These are phyloP conservation scores for Tephrocybe rancida DNA, from an alignment of 768 basidiomycete species.

Conservation along the genomic window DNA sequence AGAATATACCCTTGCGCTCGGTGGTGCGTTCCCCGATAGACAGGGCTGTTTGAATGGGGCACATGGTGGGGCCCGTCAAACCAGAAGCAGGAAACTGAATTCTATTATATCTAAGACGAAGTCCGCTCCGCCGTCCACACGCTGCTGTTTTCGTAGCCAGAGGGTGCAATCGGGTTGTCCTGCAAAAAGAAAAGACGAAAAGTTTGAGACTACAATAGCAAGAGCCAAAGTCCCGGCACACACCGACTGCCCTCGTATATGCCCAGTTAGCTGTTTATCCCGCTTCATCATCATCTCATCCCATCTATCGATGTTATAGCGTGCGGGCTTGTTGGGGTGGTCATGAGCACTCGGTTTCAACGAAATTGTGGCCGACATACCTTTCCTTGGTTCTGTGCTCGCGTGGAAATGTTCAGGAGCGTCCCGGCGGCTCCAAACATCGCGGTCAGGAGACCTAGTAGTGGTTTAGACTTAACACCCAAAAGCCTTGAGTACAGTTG, in stretches of 20 bases:
- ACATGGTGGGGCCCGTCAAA: not conserved
- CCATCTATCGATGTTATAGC: conserved; percentile 88
- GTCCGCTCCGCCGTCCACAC: conserved; percentile 70
- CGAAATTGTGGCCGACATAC: conserved; percentile 36
- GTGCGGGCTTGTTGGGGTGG: conserved; percentile 57
- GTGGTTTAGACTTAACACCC: conserved; percentile 6
- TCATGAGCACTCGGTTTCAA: not conserved
- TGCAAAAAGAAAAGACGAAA: conserved; percentile 29
- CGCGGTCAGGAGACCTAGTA: conserved; percentile 73
- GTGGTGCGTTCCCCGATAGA: too few species aligned
- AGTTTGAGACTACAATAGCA: not conserved
- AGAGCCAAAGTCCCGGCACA: conserved; percentile 27
- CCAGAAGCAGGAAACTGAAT: not conserved
- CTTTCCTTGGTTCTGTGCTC: conserved; percentile 90
- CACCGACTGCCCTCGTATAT: conserved; percentile 83
- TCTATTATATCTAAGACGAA: conserved; percentile 35
- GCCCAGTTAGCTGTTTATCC: conserved; percentile 87
- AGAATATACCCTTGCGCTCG: too few species aligned
- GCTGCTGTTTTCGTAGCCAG: conserved; percentile 72
- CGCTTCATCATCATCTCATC: conserved; percentile 97
- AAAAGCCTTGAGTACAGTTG: not conserved
- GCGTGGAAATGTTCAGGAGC: conserved; percentile 75
- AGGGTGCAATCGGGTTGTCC: conserved; percentile 70
- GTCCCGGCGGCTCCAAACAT: conserved; percentile 95
- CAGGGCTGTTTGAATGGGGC: not conserved